Evolutionary conservation across 2,329 filamentous ascomycete species (phyloP), one percentile per base, ranked within the genome.

Genomic region (Aspergillus oerlinghausenensis): DNA sequence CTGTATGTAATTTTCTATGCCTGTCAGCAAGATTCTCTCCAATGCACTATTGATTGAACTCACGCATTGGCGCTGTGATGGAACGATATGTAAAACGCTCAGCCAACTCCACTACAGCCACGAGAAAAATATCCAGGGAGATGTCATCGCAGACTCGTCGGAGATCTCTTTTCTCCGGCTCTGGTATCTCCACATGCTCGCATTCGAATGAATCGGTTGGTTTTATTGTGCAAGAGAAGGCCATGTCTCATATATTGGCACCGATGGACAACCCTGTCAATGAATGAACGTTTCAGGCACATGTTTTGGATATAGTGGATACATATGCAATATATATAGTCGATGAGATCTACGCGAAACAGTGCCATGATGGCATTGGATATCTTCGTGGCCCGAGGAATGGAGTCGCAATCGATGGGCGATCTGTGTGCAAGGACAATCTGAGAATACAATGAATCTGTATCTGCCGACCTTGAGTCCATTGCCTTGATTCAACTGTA

Each of bases 31-130:
- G 8, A 14, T 19, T 43, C 32, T 32, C 11, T 1, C 17, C 9
- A 50, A 11, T 21, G 32, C 14, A 23, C 32, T 17, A 3, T 7
- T 8, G 14, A 17, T 17, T 4, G n/a, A 7, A 35, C 47, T 50
- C 40, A 55, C 52, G 52, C 25, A 55, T 55, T 4, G 52, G 52
- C 11, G 52, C 47, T 11, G 52, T 50, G 7, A 55, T 25, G 17
- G 52, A 43, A 4, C 52, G 52, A 32, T 55, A 50, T 1, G 52
- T 55, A 26, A 55, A 55, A 6, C 52, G 32, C 35, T 55, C 52
- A 14, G 47, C 35, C 47, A 55, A 28, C 40, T 55, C 52, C 11
- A 47, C 52, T 25, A 35, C 19, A 3, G 52, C 52, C n/a, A 55
- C 52, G 11, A 55, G 47, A 14, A 55, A 55, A 14, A 50, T 43